Conservation (phyloP, 805 yeast species). For the Sungouiozyma ichnusensis region DNA sequence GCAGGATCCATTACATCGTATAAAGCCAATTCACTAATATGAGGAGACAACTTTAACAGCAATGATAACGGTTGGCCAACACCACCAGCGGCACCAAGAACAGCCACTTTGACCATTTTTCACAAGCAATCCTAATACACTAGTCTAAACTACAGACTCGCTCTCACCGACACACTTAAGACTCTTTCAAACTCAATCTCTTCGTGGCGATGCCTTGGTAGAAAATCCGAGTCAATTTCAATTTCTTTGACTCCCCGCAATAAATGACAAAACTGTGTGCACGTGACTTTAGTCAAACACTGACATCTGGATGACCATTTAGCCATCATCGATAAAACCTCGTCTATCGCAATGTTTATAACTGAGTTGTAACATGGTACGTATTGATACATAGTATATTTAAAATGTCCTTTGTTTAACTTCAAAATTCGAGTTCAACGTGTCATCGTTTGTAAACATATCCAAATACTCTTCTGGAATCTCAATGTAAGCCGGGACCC, state of each 20-base stretch:
- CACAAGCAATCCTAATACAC: too few relatives aligned
- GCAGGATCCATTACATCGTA: constrained; percentile 70
- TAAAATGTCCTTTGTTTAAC: background rate
- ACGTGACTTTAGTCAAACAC: background rate
- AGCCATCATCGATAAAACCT: too few relatives aligned
- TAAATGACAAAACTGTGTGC: background rate
- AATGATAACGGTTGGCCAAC: constrained; percentile 65
- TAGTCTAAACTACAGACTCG: too few relatives aligned
- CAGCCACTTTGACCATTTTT: constrained; percentile 48
- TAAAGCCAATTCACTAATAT: constrained; percentile 57
- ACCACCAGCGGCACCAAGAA: constrained; percentile 81
- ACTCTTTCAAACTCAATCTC: too few relatives aligned
- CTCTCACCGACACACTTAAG: too few relatives aligned
- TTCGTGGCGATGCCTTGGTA: too few relatives aligned
- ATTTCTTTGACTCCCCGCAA: background rate
- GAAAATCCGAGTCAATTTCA: too few relatives aligned
- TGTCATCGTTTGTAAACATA: background rate
- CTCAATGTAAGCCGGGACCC: constrained; percentile 17
- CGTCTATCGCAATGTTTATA: too few relatives aligned
- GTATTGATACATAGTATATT: too few relatives aligned
- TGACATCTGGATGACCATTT: too few relatives aligned
- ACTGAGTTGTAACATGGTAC: too few relatives aligned
- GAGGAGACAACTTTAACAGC: constrained; percentile 59
- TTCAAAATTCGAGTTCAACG: background rate
- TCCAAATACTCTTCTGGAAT: constrained; percentile 14